phyloP scores from a whole-genome alignment of 495 filamentous ascomycete genomes.

The Amorphotheca resinae region DNA sequence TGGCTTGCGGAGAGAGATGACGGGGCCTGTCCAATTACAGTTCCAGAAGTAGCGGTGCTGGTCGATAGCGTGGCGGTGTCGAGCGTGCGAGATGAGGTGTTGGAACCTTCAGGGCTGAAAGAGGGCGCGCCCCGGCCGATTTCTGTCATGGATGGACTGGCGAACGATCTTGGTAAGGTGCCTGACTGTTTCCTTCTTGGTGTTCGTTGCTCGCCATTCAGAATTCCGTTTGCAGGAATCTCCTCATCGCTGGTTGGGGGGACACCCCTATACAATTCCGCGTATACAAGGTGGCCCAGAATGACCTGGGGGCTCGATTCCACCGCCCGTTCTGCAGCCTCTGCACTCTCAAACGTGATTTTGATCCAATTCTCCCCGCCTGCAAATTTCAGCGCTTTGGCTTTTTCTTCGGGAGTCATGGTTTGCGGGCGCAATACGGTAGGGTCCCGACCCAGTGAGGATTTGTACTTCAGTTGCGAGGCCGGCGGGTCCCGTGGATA shows the following conservation, averaged over 20 bases:
- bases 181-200: conserved; percentile 10
- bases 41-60: conserved; percentile 34
- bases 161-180: conserved; percentile 16
- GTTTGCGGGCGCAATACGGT: conserved; percentile 42
- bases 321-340: conserved; percentile 64
- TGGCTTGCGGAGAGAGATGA: conserved; percentile 5
- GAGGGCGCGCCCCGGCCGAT: conserved; percentile 5
- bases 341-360: conserved; percentile 74
- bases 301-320: conserved; percentile 67
- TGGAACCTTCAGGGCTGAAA: conserved; percentile 27
- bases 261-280: conserved; percentile 60
- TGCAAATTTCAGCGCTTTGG: conserved; percentile 60
- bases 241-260: conserved; percentile 55
- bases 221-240: conserved; percentile 28
- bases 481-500: conserved; percentile 60
- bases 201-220: background rate
- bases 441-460: conserved; percentile 48
- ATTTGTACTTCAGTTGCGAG: conserved; percentile 41
- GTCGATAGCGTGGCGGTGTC: conserved; percentile 33
- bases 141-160: conserved; percentile 14
- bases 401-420: conserved; percentile 55
- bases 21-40: conserved; percentile 21
- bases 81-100: conserved; percentile 34
- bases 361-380: conserved; percentile 87
- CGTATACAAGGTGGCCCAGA: conserved; percentile 62